A percentile compares a stretch with the other conserved stretches of the same genome.
These are phyloP conservation scores for Heteromeles arbutifolia DNA, from an alignment of 306 rosid species.

Conservation along the genomic window DNA sequence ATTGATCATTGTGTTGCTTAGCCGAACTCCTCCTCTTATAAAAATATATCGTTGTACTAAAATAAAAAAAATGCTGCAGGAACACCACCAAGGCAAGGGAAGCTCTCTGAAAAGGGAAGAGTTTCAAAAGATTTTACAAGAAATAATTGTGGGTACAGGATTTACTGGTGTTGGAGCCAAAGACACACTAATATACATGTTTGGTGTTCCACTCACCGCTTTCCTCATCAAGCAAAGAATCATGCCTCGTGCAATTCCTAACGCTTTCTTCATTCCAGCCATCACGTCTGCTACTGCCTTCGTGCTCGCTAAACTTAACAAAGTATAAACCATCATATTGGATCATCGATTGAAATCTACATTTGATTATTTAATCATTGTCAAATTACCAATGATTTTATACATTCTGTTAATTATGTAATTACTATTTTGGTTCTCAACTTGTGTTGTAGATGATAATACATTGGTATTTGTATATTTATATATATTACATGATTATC, in stretches of 20 bases:
- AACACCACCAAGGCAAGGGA: background rate
- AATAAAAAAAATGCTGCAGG: slow-evolving; percentile 9
- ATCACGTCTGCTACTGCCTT: slow-evolving; percentile 55
- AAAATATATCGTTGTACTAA: too few relatives aligned
- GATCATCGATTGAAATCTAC: background rate
- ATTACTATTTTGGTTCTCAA: too few relatives aligned
- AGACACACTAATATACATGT: slow-evolving; percentile 37
- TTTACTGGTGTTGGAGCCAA: slow-evolving; percentile 40
- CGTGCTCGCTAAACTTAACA: slow-evolving; percentile 50
- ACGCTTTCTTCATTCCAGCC: slow-evolving; percentile 48
- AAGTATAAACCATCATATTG: slow-evolving; percentile 16
- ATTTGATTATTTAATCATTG: too few relatives aligned
- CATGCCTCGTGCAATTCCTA: slow-evolving; percentile 28
- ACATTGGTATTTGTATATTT: too few relatives aligned
- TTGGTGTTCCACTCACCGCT: slow-evolving; percentile 57
- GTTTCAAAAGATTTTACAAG: slow-evolving; percentile 29
- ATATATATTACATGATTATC: too few relatives aligned
- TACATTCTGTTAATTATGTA: background rate
- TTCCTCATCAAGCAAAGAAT: slow-evolving; percentile 33
- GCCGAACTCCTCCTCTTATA: too few relatives aligned
- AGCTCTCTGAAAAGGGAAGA: slow-evolving; percentile 8
- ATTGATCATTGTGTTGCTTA: too few relatives aligned
- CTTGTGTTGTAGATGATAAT: too few relatives aligned
- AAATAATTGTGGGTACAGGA: slow-evolving; percentile 8
- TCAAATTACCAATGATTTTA: too few relatives aligned